A percentile compares a stretch with the other conserved stretches of the same genome.
Conservation (phyloP, 768 basidiomycete species). For the Symmetrospora coprosmae region DNA sequence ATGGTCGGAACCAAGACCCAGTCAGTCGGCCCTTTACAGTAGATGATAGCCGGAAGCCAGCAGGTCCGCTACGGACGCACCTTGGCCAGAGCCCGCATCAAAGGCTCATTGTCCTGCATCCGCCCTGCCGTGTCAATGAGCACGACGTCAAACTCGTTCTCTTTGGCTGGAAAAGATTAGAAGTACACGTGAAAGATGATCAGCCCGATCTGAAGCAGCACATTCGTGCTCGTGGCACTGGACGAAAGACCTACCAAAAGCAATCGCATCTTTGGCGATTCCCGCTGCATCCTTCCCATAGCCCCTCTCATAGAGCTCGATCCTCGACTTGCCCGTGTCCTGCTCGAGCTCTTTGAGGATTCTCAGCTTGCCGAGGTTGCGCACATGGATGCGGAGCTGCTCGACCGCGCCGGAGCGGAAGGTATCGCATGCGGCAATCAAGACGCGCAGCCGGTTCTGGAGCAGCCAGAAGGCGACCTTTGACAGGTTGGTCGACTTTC, state of each 20-base stretch:
- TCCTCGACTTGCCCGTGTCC: slow-evolving; percentile 49
- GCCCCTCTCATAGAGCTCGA: slow-evolving; percentile 88
- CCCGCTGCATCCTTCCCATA: slow-evolving; percentile 99
- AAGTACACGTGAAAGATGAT: too few species aligned
- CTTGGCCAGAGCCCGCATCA: slow-evolving; percentile 98
- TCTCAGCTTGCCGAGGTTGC: slow-evolving; percentile 74
- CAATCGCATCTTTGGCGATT: slow-evolving; percentile 88
- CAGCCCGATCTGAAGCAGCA: too few species aligned
- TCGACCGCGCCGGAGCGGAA: slow-evolving; percentile 94
- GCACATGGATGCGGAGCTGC: slow-evolving; percentile 88
- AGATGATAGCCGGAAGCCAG: neutral
- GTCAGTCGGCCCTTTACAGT: neutral
- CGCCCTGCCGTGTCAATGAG: slow-evolving; percentile 94
- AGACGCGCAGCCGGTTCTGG: slow-evolving; percentile 78
- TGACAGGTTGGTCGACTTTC: slow-evolving; percentile 92
- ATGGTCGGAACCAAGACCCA: neutral
- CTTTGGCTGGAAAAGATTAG: too few species aligned
- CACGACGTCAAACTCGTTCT: slow-evolving; percentile 87
- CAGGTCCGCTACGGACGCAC: too few species aligned
- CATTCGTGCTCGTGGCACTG: too few species aligned
- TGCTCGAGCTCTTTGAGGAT: slow-evolving; percentile 41
- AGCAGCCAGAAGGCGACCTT: slow-evolving; percentile 99
- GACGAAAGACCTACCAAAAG: slow-evolving; percentile 73
- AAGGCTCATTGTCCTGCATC: slow-evolving; percentile 99
- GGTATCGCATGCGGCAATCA: slow-evolving; percentile 97